phyloP scores from a whole-genome alignment of 2,329 filamentous ascomycete species.

The Aspergillus piperis region DNA sequence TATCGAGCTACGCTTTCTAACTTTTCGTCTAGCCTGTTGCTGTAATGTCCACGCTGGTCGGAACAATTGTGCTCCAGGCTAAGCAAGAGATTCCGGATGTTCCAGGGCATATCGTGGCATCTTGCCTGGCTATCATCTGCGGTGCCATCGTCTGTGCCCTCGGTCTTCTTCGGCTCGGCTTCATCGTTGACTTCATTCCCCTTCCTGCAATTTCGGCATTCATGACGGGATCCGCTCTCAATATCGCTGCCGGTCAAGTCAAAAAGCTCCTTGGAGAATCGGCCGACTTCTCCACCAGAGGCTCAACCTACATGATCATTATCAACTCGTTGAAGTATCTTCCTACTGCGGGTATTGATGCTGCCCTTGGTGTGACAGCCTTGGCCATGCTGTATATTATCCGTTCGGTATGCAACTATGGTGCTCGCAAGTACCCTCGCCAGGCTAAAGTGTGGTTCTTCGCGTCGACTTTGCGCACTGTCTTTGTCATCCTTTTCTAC shows the following conservation, averaged over 20 bases:
- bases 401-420: slow-evolving; percentile 63
- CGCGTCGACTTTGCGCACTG: slow-evolving; percentile 82
- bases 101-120: slow-evolving; percentile 68
- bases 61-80: slow-evolving; percentile 73
- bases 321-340: slow-evolving; percentile 80
- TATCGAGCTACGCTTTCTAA: slow-evolving; percentile 5
- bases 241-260: slow-evolving; percentile 81
- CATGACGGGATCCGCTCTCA: slow-evolving; percentile 95
- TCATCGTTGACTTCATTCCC: slow-evolving; percentile 91
- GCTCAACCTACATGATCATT: slow-evolving; percentile 76
- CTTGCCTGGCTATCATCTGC: slow-evolving; percentile 73
- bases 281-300: slow-evolving; percentile 67
- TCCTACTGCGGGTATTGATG: slow-evolving; percentile 68
- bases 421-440: slow-evolving; percentile 68
- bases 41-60: slow-evolving; percentile 89
- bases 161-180: slow-evolving; percentile 77
- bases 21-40: slow-evolving; percentile 71
- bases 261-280: slow-evolving; percentile 78
- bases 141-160: slow-evolving; percentile 77
- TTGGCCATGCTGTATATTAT: slow-evolving; percentile 76
- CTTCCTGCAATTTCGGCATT: slow-evolving; percentile 88
- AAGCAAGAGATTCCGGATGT: slow-evolving; percentile 57
- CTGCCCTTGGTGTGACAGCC: slow-evolving; percentile 83
- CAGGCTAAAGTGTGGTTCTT: slow-evolving; percentile 82
- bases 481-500: slow-evolving; percentile 88